These are phyloP conservation scores for Pholiota microspora DNA, from an alignment of 768 basidiomycete genomes.

Conservation along the genomic window DNA sequence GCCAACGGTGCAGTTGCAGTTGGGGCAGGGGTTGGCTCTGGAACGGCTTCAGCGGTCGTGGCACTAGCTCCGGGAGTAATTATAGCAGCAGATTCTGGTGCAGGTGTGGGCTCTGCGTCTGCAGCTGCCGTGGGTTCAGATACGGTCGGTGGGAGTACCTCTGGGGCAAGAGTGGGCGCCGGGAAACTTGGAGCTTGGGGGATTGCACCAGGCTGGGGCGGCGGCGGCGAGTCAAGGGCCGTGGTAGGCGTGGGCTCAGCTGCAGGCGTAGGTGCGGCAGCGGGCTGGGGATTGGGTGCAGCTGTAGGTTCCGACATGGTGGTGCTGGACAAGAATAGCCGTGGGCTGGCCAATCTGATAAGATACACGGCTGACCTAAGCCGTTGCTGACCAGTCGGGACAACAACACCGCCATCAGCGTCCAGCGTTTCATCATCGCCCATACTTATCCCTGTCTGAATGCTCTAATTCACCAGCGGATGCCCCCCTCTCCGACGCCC, in stretches of 20 bases:
- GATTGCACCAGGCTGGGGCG: slow-evolving; percentile 9
- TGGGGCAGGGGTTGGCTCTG: slow-evolving; percentile 6
- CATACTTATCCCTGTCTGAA: slow-evolving; percentile 12
- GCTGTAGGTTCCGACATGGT: slow-evolving; percentile 10
- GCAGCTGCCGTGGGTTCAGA: not conserved
- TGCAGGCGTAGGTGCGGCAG: slow-evolving; percentile 5
- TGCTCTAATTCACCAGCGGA: slow-evolving; percentile 20
- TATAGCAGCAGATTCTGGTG: slow-evolving; percentile 4
- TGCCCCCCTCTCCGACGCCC: slow-evolving; percentile 11
- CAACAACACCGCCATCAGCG: slow-evolving; percentile 6
- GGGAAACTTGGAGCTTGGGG: slow-evolving; percentile 9
- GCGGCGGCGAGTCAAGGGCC: not conserved
- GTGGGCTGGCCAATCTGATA: slow-evolving; percentile 23
- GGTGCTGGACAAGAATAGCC: not conserved
- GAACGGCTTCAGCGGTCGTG: not conserved
- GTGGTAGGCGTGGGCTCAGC: slow-evolving; percentile 1
- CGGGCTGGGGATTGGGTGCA: slow-evolving; percentile 1
- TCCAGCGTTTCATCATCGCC: slow-evolving; percentile 3
- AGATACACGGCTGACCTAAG: slow-evolving; percentile 18
- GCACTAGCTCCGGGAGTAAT: not conserved
- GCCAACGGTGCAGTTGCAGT: slow-evolving; percentile 6
- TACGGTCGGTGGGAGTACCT: too few relatives aligned
- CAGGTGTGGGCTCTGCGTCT: not conserved
- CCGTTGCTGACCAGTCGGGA: slow-evolving; percentile 1
- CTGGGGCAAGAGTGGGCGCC: slow-evolving; percentile 16